These are phyloP conservation scores for Glycyrrhiza uralensis DNA, from an alignment of 306 rosid species.

Conservation along the genomic window DNA sequence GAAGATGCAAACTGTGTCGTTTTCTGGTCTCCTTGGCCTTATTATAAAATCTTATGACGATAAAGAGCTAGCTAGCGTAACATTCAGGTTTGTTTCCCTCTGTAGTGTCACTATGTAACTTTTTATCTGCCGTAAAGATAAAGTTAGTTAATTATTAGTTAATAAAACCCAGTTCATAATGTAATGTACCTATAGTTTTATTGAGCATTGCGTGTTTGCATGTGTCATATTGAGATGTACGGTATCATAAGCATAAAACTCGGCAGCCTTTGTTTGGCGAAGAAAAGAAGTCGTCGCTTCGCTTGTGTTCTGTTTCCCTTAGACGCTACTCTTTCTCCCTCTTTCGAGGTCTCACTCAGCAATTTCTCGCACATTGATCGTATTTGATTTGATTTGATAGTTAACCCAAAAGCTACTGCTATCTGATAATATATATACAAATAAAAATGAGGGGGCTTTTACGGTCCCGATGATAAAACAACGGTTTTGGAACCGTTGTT, in stretches of 20 bases:
- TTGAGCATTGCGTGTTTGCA: conserved; percentile 13
- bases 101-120: neutral
- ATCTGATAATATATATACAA: too few species aligned
- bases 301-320: conserved; percentile 32
- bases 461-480: too few species aligned
- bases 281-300: conserved; percentile 14
- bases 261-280: too few species aligned
- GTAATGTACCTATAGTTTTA: neutral
- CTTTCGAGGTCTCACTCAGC: conserved; percentile 32
- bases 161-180: neutral
- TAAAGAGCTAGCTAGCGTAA: conserved; percentile 20
- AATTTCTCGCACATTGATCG: neutral
- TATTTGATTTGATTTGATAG: neutral
- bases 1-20: conserved; percentile 18
- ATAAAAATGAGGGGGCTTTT: too few species aligned
- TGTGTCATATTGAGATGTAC: neutral
- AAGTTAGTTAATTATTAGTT: too few species aligned
- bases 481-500: too few species aligned
- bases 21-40: conserved; percentile 3
- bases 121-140: conserved; percentile 26
- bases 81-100: conserved; percentile 24
- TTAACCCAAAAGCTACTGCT: neutral
- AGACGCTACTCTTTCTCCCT: conserved; percentile 54
- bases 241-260: neutral
- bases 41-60: neutral